Evolutionary conservation across 768 basidiomycete genomes (phyloP), one percentile per base, ranked within the genome.

Genomic region (Ramaria sp.): DNA sequence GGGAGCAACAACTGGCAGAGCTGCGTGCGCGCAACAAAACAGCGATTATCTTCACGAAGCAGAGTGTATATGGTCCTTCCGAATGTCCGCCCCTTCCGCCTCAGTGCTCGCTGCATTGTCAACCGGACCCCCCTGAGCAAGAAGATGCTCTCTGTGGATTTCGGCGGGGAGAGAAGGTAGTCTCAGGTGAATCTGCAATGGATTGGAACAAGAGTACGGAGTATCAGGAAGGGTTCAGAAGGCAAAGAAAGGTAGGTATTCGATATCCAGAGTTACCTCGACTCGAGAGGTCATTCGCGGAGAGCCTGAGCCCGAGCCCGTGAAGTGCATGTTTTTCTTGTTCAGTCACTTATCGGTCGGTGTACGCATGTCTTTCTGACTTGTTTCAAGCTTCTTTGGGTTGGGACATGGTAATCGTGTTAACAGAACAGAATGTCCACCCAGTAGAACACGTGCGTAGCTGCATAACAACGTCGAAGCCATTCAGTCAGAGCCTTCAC

Each of bases 251-350:
- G 17, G 37, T 19, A 52, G 51, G 51, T 27, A 20, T 38, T 10
- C 31, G 51, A 33, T 52, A 52, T 52, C 51, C 51, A 7, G 30
- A 52, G 24, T 52, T 52, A 19, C 51, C 33, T 20, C n/a, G 51
- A n/a, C n/a, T 39, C 6, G 51, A 52, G 34, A 52, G 19, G 37
- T 52, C 51, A 7, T 52, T 34, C 20, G 37, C 37, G 31, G 33
- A 39, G 31, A 52, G 51, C 37, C 51, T 34, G 34, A 52, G 51
- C 19, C 51, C 51, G 10, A 52, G 51, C 19, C 51, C 51, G 10
- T 52, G 51, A 52, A 22, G 31, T 17, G 45, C 2, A 1, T 27
- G 9, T 37, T 27, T 5, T 27, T 27, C 27, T 37, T 9, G 3
- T 37, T 37, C 34, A 37, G 9, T 37, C 34, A 10, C 34, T 27